Conservation (phyloP, 306 rosid species). For the Abrus pulchellus region DNA sequence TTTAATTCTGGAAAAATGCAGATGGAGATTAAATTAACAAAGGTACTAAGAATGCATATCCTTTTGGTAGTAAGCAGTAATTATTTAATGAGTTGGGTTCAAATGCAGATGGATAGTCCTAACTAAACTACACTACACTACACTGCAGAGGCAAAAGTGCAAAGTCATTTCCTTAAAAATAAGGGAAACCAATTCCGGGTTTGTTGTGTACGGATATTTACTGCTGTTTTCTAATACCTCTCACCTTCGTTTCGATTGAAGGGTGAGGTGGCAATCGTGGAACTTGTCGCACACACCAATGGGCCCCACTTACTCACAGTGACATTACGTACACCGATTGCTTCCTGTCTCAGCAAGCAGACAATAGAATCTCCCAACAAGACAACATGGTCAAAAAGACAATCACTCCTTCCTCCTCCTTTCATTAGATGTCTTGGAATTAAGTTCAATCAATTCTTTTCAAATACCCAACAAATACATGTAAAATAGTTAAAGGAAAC, state of each 20-base stretch:
- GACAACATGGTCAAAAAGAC: slow-evolving; percentile 18
- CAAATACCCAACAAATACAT: too few species aligned
- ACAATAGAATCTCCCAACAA: slow-evolving; percentile 50
- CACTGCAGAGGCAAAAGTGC: background rate
- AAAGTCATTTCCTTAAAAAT: background rate
- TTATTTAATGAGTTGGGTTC: slow-evolving; percentile 18
- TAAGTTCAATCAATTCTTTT: too few species aligned
- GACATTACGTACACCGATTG: slow-evolving; percentile 21
- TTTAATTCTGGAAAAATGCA: background rate
- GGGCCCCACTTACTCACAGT: slow-evolving; percentile 23
- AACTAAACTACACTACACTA: too few species aligned
- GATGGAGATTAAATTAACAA: slow-evolving; percentile 11
- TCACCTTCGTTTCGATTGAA: too few species aligned
- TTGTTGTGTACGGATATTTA: slow-evolving; percentile 7
- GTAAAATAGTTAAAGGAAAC: too few species aligned
- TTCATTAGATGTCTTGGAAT: too few species aligned
- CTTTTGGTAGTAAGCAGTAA: background rate
- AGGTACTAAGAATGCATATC: background rate
- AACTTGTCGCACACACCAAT: background rate
- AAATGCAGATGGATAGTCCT: slow-evolving; percentile 27
- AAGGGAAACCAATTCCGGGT: slow-evolving; percentile 9
- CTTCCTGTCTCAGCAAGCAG: slow-evolving; percentile 47
- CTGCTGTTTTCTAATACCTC: background rate
- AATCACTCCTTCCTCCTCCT: background rate
- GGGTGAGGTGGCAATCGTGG: background rate